phyloP scores from a whole-genome alignment of 2,329 filamentous ascomycete genomes.

The Falciphora oryzae region DNA sequence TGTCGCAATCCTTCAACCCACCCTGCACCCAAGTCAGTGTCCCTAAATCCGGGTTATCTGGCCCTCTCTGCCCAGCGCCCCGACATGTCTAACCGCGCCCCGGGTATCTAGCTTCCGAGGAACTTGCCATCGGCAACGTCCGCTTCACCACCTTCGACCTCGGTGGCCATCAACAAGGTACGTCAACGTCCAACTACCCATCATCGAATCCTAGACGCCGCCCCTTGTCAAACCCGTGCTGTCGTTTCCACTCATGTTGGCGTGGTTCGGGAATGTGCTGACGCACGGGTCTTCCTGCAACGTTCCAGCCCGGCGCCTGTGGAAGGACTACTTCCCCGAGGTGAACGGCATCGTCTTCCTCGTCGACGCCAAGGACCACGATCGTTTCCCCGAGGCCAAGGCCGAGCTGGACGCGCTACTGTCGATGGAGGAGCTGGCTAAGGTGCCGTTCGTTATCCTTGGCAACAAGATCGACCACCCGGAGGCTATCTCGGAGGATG shows the following conservation, averaged over 20 bases:
- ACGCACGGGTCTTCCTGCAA: conserved; percentile 1
- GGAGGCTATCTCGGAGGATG: conserved; percentile 90
- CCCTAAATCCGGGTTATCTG: background rate
- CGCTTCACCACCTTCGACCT: conserved; percentile 94
- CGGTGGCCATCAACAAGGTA: conserved; percentile 88
- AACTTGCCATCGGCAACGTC: conserved; percentile 87
- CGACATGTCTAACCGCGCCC: background rate
- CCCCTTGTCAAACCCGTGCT: background rate
- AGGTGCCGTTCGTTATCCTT: conserved; percentile 92
- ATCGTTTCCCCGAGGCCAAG: conserved; percentile 91
- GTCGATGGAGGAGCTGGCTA: conserved; percentile 92
- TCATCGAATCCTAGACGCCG: conserved; percentile 5
- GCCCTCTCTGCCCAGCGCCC: background rate
- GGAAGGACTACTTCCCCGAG: conserved; percentile 97
- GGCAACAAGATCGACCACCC: conserved; percentile 99
- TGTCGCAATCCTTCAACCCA: conserved; percentile 84
- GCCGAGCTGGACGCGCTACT: conserved; percentile 93
- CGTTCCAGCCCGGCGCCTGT: conserved; percentile 71
- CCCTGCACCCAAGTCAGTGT: conserved; percentile 78
- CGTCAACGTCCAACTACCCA: conserved; percentile 15
- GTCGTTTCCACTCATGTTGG: background rate
- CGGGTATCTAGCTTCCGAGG: conserved; percentile 65
- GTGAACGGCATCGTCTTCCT: conserved; percentile 96
- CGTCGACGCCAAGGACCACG: conserved; percentile 94
- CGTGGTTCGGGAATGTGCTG: background rate